These are phyloP conservation scores for Debaryomyces singareniensis DNA, from an alignment of 1,139 yeast genomes.

Conservation along the genomic window DNA sequence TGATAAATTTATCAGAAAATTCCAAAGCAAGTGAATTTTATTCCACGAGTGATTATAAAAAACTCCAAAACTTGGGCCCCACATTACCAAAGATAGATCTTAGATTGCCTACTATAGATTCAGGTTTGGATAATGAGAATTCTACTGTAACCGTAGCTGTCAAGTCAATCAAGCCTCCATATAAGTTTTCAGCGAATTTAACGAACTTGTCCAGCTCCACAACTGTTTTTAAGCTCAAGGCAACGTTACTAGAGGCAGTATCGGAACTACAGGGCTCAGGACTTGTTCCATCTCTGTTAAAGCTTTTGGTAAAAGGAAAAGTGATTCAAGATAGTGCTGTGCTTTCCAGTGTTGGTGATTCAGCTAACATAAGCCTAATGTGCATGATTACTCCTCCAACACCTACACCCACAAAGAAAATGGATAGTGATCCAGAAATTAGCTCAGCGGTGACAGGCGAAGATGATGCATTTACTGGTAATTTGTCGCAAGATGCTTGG, in stretches of 20 bases:
- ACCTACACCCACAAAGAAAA: too few species aligned
- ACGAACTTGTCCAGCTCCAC: constrained; percentile 15
- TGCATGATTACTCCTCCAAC: constrained; percentile 39
- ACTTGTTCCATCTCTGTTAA: constrained; percentile 25
- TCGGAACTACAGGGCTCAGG: constrained; percentile 16
- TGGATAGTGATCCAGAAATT: too few species aligned
- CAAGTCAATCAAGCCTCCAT: constrained; percentile 42
- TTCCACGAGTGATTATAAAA: constrained; percentile 25
- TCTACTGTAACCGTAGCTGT: constrained; percentile 15
- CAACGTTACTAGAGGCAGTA: constrained; percentile 22
- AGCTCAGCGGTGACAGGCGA: constrained; percentile 13
- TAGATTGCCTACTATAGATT: constrained; percentile 19
- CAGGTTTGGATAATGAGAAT: constrained; percentile 1
- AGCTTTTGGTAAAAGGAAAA: constrained; percentile 37
- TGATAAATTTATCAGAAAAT: constrained; percentile 21
- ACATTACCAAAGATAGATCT: constrained; percentile 27
- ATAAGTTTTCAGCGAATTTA: constrained; percentile 27
- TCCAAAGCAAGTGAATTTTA: constrained; percentile 22
- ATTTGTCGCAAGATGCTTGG: constrained; percentile 24
- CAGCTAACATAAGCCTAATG: constrained; percentile 22
- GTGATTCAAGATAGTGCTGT: constrained; percentile 36
- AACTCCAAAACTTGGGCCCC: constrained; percentile 34
- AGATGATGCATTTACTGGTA: constrained; percentile 10
- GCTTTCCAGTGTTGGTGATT: constrained; percentile 15
- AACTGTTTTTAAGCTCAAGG: constrained; percentile 30